Evolutionary conservation across 805 yeast genomes (phyloP), one percentile per base, ranked within the genome.

Genomic region (Zygotorulaspora florentina): DNA sequence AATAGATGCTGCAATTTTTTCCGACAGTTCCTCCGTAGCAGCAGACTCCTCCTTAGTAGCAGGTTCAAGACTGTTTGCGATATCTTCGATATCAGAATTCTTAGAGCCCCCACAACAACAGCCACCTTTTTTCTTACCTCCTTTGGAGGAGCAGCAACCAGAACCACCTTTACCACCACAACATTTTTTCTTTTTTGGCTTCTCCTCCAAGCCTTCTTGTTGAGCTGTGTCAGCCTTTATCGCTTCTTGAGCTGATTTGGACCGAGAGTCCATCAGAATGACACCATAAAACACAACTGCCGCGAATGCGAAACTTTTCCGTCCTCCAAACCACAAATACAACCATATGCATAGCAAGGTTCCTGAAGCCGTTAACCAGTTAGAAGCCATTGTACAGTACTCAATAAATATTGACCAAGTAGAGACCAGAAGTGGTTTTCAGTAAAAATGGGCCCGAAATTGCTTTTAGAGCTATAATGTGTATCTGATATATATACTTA

Each of bases 91-190:
- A 40, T 46, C 33, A 39, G 46, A 28, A 15, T 53, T 57, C 42
- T 63, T 54, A 33, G 61, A 63, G 20, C 66, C 58, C 20, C 64
- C 58, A 12, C 72, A 70, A 50, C 72, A 68, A 18, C 66, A 56
- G 12, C 47, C 45, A 28, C 43, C 35, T 26, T 45, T 50, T 16
- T 49, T 39, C 40, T 35, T 27, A n/a, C 48, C 52, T 13, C 40
- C 48, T 43, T 53, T 53, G n/a, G 52, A 45, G 23, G 56, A 53
- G 25, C 55, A 53, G 25, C 57, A 52, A 6, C 53, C 47, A 11
- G 47, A 50, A 10, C 54, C 55, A 15, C 53, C 53, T 20, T 40
- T 40, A 20, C 54, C 63, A 11, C 62, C 61, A 42, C 65, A 58
- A 46, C 60, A 57, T 13, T 51, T 42, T 36, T 58, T 57, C 43